phyloP scores from a whole-genome alignment of 2,329 filamentous ascomycete genomes.

The Alternaria sp. region DNA sequence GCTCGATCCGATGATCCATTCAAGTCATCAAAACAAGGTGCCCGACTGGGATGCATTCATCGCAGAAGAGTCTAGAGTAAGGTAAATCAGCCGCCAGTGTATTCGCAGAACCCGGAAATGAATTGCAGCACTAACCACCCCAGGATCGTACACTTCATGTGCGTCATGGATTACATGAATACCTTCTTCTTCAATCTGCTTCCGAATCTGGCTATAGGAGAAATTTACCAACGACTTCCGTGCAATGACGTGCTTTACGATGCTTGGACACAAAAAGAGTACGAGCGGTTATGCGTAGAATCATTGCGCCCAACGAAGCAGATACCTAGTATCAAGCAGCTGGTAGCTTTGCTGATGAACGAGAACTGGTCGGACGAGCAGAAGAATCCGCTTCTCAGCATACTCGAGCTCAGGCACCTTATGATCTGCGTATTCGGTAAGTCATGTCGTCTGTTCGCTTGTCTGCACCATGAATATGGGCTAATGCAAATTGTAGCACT shows the following conservation, averaged over 20 bases:
- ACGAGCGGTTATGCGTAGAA: not conserved
- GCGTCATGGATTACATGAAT: slow-evolving; percentile 9
- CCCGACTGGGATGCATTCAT: slow-evolving; percentile 20
- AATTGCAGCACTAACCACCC: not conserved
- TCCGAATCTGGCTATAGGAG: slow-evolving; percentile 17
- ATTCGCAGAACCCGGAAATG: not conserved
- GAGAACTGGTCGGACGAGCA: slow-evolving; percentile 6
- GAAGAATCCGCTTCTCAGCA: not conserved
- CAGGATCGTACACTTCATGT: not conserved
- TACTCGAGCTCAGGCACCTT: slow-evolving; percentile 8
- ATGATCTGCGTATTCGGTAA: slow-evolving; percentile 20
- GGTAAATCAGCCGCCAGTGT: slow-evolving; percentile 1
- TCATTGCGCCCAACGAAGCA: not conserved
- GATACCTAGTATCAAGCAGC: slow-evolving; percentile 6
- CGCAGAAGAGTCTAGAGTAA: slow-evolving; percentile 17
- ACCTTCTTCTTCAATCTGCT: slow-evolving; percentile 23
- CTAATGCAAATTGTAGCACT: not conserved
- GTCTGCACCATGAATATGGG: fast-evolving
- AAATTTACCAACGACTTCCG: slow-evolving; percentile 18
- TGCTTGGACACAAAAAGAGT: slow-evolving; percentile 13
- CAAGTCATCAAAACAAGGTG: not conserved
- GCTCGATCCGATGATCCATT: not conserved
- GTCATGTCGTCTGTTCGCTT: not conserved
- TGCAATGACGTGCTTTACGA: slow-evolving; percentile 23
- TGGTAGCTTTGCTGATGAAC: slow-evolving; percentile 1